These are phyloP conservation scores for Alternaria sp. DNA, from an alignment of 2,329 filamentous ascomycete species.

Conservation along the genomic window DNA sequence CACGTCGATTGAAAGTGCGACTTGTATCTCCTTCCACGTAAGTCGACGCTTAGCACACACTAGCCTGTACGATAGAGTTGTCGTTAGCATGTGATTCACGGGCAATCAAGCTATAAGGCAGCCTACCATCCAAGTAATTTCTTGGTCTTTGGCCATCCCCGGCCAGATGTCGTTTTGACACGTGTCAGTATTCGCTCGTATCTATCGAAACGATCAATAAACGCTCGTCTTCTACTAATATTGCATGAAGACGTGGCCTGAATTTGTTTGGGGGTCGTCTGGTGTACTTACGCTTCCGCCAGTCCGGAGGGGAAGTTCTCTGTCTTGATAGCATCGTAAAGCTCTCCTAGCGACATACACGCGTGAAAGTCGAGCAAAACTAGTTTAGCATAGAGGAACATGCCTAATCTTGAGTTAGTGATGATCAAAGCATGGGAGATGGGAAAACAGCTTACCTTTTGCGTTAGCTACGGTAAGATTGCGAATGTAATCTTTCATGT, in stretches of 20 bases:
- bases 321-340: neutral
- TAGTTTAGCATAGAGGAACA: neutral
- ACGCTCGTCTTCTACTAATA: too few relatives aligned
- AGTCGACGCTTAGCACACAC: neutral
- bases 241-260: too few relatives aligned
- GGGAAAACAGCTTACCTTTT: too few relatives aligned
- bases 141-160: neutral
- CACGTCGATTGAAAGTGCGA: neutral
- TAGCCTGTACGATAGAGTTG: neutral
- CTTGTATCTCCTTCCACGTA: neutral
- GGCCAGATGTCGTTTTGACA: neutral
- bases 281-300: neutral
- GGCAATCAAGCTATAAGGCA: too few relatives aligned
- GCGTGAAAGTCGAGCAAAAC: neutral
- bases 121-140: neutral
- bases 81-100: too few relatives aligned
- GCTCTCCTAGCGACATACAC: neutral
- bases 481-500: neutral
- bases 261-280: too few relatives aligned
- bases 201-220: neutral
- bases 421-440: too few relatives aligned
- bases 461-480: neutral
- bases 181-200: neutral
- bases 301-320: neutral
- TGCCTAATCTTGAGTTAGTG: too few relatives aligned